A percentile compares a stretch with the other conserved stretches of the same genome.
Evolutionary conservation across 495 filamentous ascomycete genomes (phyloP).

Genomic region (Thermothielavioides terrestris): DNA sequence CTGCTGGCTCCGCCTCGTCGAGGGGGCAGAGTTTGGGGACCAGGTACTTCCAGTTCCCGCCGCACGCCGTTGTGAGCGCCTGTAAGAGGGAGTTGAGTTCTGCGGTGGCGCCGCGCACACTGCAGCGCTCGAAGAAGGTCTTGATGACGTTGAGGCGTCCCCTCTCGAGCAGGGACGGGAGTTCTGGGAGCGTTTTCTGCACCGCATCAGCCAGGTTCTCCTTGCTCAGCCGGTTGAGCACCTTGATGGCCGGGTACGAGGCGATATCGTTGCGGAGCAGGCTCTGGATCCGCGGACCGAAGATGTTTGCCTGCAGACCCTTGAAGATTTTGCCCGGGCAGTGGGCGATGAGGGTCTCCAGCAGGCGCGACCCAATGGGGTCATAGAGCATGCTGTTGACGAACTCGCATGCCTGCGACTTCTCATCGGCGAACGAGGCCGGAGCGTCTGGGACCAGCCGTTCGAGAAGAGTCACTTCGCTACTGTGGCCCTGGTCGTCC

Average conservation of each 20-base stretch:
- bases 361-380: conserved; percentile 74
- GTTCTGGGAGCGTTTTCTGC: conserved; percentile 56
- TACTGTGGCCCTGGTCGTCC: conserved; percentile 2
- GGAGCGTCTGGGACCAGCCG: conserved; percentile 39
- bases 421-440: conserved; percentile 34
- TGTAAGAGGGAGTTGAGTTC: conserved; percentile 53
- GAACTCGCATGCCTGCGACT: conserved; percentile 47
- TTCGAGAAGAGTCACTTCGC: conserved; percentile 25
- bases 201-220: conserved; percentile 69
- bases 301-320: conserved; percentile 61
- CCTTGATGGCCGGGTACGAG: conserved; percentile 68
- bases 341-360: conserved; percentile 72
- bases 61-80: conserved; percentile 51
- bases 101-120: conserved; percentile 47
- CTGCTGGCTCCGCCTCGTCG: conserved; percentile 27
- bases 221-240: conserved; percentile 73
- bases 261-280: conserved; percentile 84
- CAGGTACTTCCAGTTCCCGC: conserved; percentile 44
- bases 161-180: conserved; percentile 60
- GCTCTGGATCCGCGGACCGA: conserved; percentile 64
- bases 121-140: conserved; percentile 72
- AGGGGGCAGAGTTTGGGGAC: conserved; percentile 52
- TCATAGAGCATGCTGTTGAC: conserved; percentile 83
- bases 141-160: conserved; percentile 70
- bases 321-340: conserved; percentile 88